phyloP scores from a whole-genome alignment of 768 basidiomycete genomes.

The Pholiota conissans region DNA sequence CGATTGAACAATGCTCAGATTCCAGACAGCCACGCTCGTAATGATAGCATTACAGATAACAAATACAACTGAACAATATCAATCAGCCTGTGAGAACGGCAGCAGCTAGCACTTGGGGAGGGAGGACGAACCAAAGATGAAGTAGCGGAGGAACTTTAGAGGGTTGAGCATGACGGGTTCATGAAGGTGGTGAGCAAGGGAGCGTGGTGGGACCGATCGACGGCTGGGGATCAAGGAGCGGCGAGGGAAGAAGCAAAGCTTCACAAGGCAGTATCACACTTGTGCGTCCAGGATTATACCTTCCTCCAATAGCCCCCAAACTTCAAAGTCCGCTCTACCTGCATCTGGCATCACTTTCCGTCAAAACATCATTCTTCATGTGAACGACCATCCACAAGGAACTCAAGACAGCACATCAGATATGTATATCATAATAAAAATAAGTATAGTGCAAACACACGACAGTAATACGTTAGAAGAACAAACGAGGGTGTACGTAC shows the following conservation, averaged over 20 bases:
- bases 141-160: constrained; percentile 54
- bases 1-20: constrained; percentile 48
- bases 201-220: constrained; percentile 36
- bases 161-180: constrained; percentile 42
- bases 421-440: not conserved
- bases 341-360: constrained; percentile 5
- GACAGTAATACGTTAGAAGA: not conserved
- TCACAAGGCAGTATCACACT: constrained; percentile 10
- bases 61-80: constrained; percentile 47
- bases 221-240: constrained; percentile 22
- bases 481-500: not conserved
- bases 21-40: constrained; percentile 70
- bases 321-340: constrained; percentile 16
- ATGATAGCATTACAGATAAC: constrained; percentile 65
- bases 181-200: constrained; percentile 27
- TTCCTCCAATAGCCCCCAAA: constrained; percentile 7
- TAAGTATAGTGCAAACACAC: not conserved
- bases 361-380: not conserved
- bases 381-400: not conserved
- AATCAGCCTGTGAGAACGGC: not conserved
- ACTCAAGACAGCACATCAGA: not conserved
- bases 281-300: constrained; percentile 15
- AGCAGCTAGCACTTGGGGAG: not conserved
- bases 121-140: constrained; percentile 54
- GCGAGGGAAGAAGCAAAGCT: constrained; percentile 17